Evolutionary conservation across 805 yeast species (phyloP).

Genomic region (Peterozyma xylosa): DNA sequence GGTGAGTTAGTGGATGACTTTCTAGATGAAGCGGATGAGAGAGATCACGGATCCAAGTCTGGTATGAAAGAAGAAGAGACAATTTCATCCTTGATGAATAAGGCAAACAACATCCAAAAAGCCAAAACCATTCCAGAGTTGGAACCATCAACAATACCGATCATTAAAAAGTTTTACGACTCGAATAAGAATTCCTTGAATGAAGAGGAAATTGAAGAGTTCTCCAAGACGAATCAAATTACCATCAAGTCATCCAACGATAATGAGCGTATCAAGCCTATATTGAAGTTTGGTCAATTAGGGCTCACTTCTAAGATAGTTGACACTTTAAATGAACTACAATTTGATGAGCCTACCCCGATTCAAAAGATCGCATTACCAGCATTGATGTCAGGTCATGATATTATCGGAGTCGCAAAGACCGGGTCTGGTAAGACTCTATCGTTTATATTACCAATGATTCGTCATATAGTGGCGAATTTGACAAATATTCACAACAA

Average conservation of each 20-base stretch:
- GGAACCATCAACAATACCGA: conserved; percentile 39
- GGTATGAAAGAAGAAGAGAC: conserved; percentile 19
- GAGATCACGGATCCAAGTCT: conserved; percentile 11
- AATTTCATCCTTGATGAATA: conserved; percentile 27
- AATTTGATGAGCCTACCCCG: conserved; percentile 66
- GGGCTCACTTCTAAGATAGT: conserved; percentile 62
- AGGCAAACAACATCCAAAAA: conserved; percentile 36
- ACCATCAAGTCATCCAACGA: conserved; percentile 44
- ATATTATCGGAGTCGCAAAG: conserved; percentile 88
- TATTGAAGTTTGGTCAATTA: conserved; percentile 70
- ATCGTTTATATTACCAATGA: conserved; percentile 76
- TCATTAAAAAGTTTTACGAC: conserved; percentile 54
- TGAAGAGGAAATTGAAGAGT: conserved; percentile 45
- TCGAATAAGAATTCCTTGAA: conserved; percentile 49
- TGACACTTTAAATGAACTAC: conserved; percentile 41
- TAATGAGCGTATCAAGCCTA: conserved; percentile 50
- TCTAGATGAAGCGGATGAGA: conserved; percentile 26
- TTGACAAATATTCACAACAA: conserved; percentile 14
- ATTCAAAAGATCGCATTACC: conserved; percentile 92
- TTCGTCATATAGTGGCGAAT: conserved; percentile 79
- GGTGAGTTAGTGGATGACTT: conserved; percentile 10
- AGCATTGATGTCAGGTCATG: conserved; percentile 81
- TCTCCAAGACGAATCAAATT: conserved; percentile 59
- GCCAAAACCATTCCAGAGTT: conserved; percentile 39
- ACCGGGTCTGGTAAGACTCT: conserved; percentile 97